Evolutionary conservation across 2,329 filamentous ascomycete species (phyloP).

Genomic region (Bipolaris cookei): DNA sequence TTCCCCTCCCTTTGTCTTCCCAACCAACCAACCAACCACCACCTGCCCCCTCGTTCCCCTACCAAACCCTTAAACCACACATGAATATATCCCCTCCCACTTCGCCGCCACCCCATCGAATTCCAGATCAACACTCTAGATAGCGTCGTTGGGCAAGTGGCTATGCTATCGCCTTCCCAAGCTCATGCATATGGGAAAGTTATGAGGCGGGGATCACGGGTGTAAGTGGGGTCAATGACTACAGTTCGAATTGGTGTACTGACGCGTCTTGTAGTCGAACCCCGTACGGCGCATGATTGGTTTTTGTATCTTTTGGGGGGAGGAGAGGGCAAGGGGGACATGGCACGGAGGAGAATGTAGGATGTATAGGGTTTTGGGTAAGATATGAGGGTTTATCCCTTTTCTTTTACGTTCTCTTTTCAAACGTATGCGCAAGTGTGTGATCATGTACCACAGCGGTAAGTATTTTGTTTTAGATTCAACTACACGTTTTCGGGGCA

Average conservation of each 20-base stretch:
- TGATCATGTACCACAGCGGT: too few relatives aligned
- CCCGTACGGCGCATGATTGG: slow-evolving; percentile 24
- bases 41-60: neutral
- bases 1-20: slow-evolving; percentile 1
- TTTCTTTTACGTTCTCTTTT: too few relatives aligned
- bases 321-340: neutral
- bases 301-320: neutral
- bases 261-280: slow-evolving; percentile 16
- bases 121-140: neutral
- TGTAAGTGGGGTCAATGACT: slow-evolving; percentile 30
- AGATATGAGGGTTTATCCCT: too few relatives aligned
- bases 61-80: neutral
- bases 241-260: slow-evolving; percentile 7
- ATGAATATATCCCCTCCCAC: neutral
- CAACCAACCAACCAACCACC: neutral
- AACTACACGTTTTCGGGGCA: neutral
- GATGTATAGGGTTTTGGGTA: too few relatives aligned
- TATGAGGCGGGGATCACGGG: slow-evolving; percentile 39
- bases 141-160: slow-evolving; percentile 48
- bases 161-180: slow-evolving; percentile 49
- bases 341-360: too few relatives aligned
- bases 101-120: neutral
- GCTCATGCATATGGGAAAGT: neutral
- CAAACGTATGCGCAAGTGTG: too few relatives aligned
- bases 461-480: too few relatives aligned